Evolutionary conservation across 176 grass and related monocot genomes (phyloP).

Genomic region (Tuctoria greenei): DNA sequence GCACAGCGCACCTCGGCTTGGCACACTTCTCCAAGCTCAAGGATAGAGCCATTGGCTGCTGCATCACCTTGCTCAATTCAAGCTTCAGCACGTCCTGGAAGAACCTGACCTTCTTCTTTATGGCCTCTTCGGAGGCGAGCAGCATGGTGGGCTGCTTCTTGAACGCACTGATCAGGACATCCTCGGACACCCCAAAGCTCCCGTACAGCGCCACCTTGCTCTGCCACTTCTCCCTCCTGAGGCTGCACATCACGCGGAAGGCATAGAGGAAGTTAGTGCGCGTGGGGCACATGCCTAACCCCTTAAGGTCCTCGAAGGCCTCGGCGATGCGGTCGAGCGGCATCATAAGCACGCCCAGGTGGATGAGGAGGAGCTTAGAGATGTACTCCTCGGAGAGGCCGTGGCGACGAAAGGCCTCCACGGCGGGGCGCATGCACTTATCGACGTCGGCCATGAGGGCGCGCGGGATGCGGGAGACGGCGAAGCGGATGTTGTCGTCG

Average conservation of each 20-base stretch:
- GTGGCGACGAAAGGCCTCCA: constrained; percentile 30
- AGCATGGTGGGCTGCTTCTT: constrained; percentile 27
- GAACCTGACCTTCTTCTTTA: constrained; percentile 18
- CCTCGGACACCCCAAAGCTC: constrained; percentile 41
- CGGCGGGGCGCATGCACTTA: constrained; percentile 29
- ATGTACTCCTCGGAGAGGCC: constrained; percentile 18
- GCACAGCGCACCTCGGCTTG: constrained; percentile 30
- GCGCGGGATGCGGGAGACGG: constrained; percentile 5
- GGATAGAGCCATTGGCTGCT: constrained; percentile 1
- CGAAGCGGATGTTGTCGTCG: not conserved
- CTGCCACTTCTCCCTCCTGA: constrained; percentile 26
- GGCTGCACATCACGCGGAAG: constrained; percentile 7
- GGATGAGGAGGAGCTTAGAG: constrained; percentile 7
- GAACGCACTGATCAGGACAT: constrained; percentile 35
- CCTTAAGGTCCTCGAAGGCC: constrained; percentile 34
- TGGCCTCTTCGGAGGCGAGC: constrained; percentile 5
- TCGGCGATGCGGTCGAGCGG: constrained; percentile 17
- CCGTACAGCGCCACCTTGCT: constrained; percentile 43
- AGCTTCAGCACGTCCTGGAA: constrained; percentile 23
- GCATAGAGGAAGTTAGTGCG: constrained; percentile 17
- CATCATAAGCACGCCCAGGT: not conserved
- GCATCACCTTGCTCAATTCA: not conserved
- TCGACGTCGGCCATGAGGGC: not conserved
- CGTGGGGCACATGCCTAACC: not conserved
- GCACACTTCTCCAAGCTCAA: constrained; percentile 42